These are phyloP conservation scores for Talaromyces atroroseus DNA, from an alignment of 2,329 filamentous ascomycete genomes.

Conservation along the genomic window DNA sequence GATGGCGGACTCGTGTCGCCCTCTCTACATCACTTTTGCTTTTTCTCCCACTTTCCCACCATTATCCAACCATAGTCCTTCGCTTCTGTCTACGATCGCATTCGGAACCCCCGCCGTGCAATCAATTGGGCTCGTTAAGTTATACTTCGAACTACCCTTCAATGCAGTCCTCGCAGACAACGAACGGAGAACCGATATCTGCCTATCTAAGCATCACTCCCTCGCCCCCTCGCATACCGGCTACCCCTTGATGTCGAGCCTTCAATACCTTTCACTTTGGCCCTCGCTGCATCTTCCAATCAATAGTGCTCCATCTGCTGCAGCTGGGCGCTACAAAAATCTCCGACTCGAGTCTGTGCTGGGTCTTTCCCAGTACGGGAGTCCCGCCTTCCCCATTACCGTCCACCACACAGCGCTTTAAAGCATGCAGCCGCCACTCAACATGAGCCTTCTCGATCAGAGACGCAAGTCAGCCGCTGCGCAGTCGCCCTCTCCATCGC, in stretches of 20 bases:
- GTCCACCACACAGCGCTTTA: neutral
- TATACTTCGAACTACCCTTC: too few species aligned
- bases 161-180: neutral
- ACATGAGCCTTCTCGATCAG: constrained; percentile 13
- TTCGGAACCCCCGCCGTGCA: neutral
- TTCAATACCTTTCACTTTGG: neutral
- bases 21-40: neutral
- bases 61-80: too few species aligned
- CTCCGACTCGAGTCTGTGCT: constrained; percentile 2
- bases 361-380: constrained; percentile 5
- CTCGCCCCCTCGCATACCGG: constrained; percentile 12
- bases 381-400: constrained; percentile 9
- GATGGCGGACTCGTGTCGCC: neutral
- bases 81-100: neutral
- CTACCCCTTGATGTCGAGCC: constrained; percentile 1
- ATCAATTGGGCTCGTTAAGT: neutral
- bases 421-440: neutral
- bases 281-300: constrained; percentile 6
- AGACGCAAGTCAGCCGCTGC: neutral
- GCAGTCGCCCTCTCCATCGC: constrained; percentile 8
- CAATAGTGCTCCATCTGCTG: neutral
- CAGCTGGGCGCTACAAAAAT: constrained; percentile 1
- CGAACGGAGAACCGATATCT: neutral
- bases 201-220: neutral
- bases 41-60: neutral